Percentiles rank a stretch among this genome's conserved stretches.
These are phyloP conservation scores for Kuraishia floccosa DNA, from an alignment of 805 yeast genomes.

Conservation along the genomic window DNA sequence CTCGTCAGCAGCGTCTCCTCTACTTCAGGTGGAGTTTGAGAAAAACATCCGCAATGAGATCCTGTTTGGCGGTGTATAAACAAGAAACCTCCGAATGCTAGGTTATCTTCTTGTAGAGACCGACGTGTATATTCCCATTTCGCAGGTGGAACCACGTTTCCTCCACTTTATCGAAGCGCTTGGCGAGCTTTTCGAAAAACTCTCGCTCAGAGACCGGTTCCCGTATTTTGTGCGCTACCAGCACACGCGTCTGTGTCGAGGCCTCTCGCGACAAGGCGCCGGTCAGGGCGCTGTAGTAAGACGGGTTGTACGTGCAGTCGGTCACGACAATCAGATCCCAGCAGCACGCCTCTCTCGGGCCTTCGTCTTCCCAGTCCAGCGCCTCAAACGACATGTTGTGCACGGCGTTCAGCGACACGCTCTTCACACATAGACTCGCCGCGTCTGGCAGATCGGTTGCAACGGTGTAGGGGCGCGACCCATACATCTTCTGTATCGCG, in stretches of 20 bases:
- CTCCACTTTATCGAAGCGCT: too few relatives aligned
- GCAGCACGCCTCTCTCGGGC: constrained; percentile 8
- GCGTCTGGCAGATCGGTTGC: constrained; percentile 29
- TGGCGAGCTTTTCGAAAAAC: too few relatives aligned
- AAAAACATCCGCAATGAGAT: too few relatives aligned
- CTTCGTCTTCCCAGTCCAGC: constrained; percentile 24
- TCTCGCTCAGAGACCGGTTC: too few relatives aligned
- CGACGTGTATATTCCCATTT: too few relatives aligned
- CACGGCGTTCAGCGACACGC: constrained; percentile 13
- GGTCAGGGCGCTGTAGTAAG: constrained; percentile 22
- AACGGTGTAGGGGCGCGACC: constrained; percentile 9
- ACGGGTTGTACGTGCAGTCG: constrained; percentile 30
- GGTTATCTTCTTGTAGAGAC: too few relatives aligned
- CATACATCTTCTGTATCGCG: too few relatives aligned
- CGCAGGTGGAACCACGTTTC: too few relatives aligned
- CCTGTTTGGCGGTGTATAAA: too few relatives aligned
- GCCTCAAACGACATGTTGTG: constrained; percentile 14
- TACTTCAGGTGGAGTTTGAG: too few relatives aligned
- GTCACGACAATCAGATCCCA: constrained; percentile 26
- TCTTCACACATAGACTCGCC: constrained; percentile 18
- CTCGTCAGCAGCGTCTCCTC: too few relatives aligned
- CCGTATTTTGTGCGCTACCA: constrained; percentile 22
- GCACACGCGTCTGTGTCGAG: constrained; percentile 7
- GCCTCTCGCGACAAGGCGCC: constrained; percentile 12
- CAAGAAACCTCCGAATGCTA: too few relatives aligned